Conservation (phyloP, 352 stramenopile species). For the Globisporangium solare region DNA sequence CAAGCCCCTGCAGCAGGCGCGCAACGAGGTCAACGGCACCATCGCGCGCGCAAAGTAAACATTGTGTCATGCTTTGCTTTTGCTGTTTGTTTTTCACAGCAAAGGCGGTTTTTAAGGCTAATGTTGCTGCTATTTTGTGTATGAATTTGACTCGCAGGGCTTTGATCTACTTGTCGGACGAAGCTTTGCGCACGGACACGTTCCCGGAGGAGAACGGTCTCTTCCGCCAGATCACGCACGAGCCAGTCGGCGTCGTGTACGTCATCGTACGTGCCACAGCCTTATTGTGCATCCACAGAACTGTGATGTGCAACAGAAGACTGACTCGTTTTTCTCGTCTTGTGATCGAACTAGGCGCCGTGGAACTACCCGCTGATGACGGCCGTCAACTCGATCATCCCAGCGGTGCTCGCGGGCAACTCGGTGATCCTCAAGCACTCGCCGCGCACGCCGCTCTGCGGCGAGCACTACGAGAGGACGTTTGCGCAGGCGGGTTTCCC, state of each 20-base stretch:
- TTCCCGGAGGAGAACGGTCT: conserved; percentile 61
- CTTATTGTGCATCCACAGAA: too few relatives aligned
- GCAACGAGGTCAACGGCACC: conserved; percentile 70
- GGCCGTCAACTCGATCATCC: conserved; percentile 83
- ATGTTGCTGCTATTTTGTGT: too few relatives aligned
- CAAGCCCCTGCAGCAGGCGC: conserved; percentile 72
- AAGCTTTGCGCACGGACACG: conserved; percentile 58
- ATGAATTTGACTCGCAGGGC: conserved; percentile 18
- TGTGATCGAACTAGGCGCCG: conserved; percentile 33
- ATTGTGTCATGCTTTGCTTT: neutral
- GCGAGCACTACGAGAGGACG: conserved; percentile 68
- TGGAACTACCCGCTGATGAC: conserved; percentile 89
- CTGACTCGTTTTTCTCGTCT: neutral
- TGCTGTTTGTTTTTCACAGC: too few relatives aligned
- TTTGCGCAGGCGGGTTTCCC: conserved; percentile 67
- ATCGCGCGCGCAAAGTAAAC: conserved; percentile 58
- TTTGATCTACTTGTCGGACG: conserved; percentile 64
- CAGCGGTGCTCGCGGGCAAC: conserved; percentile 76
- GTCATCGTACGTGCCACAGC: conserved; percentile 55
- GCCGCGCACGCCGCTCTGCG: conserved; percentile 70
- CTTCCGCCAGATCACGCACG: conserved; percentile 77
- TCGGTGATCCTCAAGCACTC: conserved; percentile 80
- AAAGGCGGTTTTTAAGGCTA: too few relatives aligned
- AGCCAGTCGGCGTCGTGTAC: conserved; percentile 80
- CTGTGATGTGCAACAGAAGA: too few relatives aligned